phyloP scores from a whole-genome alignment of 2,329 filamentous ascomycete species.

The Piedraia hortae region DNA sequence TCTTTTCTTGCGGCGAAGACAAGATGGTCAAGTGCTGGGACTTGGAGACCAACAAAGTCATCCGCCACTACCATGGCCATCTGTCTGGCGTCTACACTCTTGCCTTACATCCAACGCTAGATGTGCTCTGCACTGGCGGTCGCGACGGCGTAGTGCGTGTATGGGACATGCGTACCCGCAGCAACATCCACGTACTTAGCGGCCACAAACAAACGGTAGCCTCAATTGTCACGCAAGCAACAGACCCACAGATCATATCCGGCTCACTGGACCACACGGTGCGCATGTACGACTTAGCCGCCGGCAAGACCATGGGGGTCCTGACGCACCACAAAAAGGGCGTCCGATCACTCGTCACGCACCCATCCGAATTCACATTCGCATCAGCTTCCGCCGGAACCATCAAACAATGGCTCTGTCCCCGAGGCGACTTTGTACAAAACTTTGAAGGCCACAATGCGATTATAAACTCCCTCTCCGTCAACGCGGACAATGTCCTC shows the following conservation, averaged over 20 bases:
- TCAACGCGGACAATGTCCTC: constrained; percentile 83
- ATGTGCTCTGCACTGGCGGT: constrained; percentile 82
- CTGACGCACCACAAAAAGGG: constrained; percentile 97
- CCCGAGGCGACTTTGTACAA: constrained; percentile 94
- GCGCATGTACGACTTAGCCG: constrained; percentile 80
- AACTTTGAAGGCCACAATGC: constrained; percentile 93
- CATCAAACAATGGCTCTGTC: constrained; percentile 99
- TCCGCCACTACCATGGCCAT: constrained; percentile 92
- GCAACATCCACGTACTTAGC: constrained; percentile 76
- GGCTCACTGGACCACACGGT: constrained; percentile 82
- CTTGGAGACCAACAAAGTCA: constrained; percentile 97
- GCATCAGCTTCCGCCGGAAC: constrained; percentile 72
- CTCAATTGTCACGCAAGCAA: constrained; percentile 76
- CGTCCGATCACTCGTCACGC: constrained; percentile 55
- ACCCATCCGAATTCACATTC: constrained; percentile 89
- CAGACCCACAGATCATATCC: constrained; percentile 83
- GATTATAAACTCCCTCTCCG: constrained; percentile 80
- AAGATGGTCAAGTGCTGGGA: constrained; percentile 99
- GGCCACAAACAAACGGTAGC: constrained; percentile 82
- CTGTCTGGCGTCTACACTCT: constrained; percentile 87
- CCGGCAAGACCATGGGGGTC: constrained; percentile 85
- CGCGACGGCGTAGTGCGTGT: constrained; percentile 83
- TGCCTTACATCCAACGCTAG: constrained; percentile 74
- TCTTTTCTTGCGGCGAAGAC: constrained; percentile 94
- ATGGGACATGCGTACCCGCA: constrained; percentile 94